Conservation (phyloP, 805 yeast genomes). For the Hanseniaspora pseudoguilliermondii region DNA sequence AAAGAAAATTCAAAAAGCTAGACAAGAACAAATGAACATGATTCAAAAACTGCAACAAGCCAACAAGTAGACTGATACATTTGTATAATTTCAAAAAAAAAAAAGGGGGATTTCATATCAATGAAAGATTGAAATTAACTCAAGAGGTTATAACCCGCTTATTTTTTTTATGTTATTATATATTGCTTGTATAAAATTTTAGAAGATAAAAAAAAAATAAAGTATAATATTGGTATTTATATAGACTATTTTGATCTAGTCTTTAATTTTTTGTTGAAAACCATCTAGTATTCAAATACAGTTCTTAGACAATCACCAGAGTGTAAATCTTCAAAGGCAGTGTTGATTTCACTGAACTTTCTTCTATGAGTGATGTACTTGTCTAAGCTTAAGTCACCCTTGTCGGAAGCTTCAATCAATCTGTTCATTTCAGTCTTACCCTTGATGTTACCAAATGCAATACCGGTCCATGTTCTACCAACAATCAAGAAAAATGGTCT, state of each 20-base stretch:
- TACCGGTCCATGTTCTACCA: conserved; percentile 97
- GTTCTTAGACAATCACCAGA: conserved; percentile 90
- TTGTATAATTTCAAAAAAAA: too few relatives aligned
- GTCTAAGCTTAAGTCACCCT: conserved; percentile 74
- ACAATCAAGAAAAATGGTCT: conserved; percentile 98
- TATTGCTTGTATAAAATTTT: background rate
- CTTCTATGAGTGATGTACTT: conserved; percentile 91
- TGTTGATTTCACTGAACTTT: conserved; percentile 61
- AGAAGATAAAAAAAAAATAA: too few relatives aligned
- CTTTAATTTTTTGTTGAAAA: background rate
- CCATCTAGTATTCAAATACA: conserved; percentile 37
- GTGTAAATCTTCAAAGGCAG: conserved; percentile 91
- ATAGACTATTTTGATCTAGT: background rate
- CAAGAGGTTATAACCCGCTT: too few relatives aligned
- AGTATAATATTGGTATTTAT: too few relatives aligned
- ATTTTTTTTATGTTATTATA: background rate
- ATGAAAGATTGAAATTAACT: too few relatives aligned
- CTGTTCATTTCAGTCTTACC: conserved; percentile 93
- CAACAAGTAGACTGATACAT: background rate
- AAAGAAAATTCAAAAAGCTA: conserved; percentile 41
- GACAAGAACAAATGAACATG: conserved; percentile 24
- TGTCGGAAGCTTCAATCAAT: conserved; percentile 71
- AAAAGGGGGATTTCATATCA: too few relatives aligned
- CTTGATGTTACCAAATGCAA: conserved; percentile 99
- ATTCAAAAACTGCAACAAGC: conserved; percentile 8